These are phyloP conservation scores for Eucalyptus lansdowneana DNA, from an alignment of 345 rosid species.

Conservation along the genomic window DNA sequence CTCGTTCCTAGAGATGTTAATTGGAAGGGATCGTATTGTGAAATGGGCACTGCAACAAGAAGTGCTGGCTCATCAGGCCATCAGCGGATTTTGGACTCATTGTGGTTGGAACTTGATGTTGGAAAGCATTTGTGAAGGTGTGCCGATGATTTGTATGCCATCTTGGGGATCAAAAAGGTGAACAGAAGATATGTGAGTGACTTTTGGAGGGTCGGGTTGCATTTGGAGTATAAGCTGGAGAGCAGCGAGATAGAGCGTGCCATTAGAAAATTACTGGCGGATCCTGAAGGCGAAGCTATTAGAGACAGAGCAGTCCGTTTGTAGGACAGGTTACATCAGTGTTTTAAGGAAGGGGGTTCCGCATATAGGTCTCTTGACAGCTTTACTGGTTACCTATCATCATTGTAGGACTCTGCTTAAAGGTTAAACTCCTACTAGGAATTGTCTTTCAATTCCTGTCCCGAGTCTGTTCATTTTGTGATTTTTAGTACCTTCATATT, in stretches of 20 bases:
- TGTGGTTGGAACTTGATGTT: not conserved
- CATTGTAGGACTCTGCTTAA: not conserved
- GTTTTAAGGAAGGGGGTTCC: not conserved
- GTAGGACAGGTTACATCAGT: not conserved
- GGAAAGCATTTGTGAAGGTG: conserved; percentile 1
- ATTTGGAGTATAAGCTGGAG: not conserved
- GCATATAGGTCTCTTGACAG: not conserved
- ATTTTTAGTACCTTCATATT: not conserved
- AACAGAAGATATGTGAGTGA: not conserved
- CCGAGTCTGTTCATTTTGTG: not conserved
- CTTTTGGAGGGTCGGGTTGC: not conserved
- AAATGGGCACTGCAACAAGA: not conserved
- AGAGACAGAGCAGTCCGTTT: not conserved
- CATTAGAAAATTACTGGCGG: not conserved
- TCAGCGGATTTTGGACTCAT: not conserved
- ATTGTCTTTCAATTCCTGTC: not conserved
- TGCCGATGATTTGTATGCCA: not conserved
- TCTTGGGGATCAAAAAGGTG: not conserved
- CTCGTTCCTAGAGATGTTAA: not conserved
- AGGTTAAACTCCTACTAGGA: not conserved
- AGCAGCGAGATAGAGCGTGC: not conserved
- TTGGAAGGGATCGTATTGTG: not conserved
- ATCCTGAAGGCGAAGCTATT: not conserved
- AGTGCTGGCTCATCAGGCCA: not conserved
- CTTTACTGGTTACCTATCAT: not conserved